Evolutionary conservation across 2,329 filamentous ascomycete species (phyloP).

Genomic region (Coleophoma eucalyptorum): DNA sequence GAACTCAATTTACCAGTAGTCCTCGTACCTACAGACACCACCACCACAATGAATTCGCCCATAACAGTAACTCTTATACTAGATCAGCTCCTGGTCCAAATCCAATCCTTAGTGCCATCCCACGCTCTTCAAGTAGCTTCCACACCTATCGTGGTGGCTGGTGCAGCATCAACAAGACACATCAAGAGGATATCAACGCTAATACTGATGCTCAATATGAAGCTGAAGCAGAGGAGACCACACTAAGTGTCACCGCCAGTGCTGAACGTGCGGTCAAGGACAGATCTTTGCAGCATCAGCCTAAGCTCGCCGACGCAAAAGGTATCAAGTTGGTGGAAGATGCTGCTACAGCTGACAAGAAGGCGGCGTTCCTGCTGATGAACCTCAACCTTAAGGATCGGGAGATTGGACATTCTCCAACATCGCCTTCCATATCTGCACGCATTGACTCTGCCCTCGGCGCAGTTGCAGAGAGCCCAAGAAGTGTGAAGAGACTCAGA

Average conservation of each 20-base stretch:
- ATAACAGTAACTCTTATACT: slow-evolving; percentile 16
- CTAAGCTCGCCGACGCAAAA: slow-evolving; percentile 8
- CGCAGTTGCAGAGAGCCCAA: no score
- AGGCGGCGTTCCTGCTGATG: slow-evolving; percentile 44
- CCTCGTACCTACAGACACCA: slow-evolving; percentile 22
- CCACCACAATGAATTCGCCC: slow-evolving; percentile 11
- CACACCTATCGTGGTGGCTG: neutral
- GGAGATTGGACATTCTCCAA: neutral
- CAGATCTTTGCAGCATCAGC: slow-evolving; percentile 6
- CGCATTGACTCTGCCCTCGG: no score
- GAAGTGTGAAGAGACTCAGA: no score
- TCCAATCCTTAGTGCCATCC: slow-evolving; percentile 41
- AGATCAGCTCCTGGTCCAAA: slow-evolving; percentile 22
- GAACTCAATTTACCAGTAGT: slow-evolving; percentile 2
- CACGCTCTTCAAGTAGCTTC: slow-evolving; percentile 27
- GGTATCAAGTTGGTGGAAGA: slow-evolving; percentile 9
- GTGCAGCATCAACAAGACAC: slow-evolving; percentile 10
- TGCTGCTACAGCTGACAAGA: slow-evolving; percentile 28
- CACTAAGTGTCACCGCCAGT: slow-evolving; percentile 7
- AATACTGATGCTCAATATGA: slow-evolving; percentile 20
- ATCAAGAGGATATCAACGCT: slow-evolving; percentile 16
- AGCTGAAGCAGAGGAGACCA: slow-evolving; percentile 16
- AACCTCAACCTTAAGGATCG: slow-evolving; percentile 39
- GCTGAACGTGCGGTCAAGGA: slow-evolving; percentile 8
- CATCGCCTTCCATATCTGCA: no score